These are phyloP conservation scores for Escovopsis sp. DNA, from an alignment of 2,329 filamentous ascomycete species.

Conservation along the genomic window DNA sequence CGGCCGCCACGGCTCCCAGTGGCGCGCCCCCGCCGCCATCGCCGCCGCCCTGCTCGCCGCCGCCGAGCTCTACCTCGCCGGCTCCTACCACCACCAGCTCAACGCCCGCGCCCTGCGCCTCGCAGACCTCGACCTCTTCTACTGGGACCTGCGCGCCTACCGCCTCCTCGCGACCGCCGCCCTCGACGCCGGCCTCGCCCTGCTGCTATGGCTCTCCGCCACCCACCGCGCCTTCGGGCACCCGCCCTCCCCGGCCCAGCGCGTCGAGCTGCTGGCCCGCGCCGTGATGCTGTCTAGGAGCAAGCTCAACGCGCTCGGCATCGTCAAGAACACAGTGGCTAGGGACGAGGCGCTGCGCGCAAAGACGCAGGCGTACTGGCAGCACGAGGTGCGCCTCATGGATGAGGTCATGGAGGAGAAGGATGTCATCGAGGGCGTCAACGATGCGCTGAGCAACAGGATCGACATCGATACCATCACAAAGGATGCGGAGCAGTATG, in stretches of 20 bases:
- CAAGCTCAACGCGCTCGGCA: slow-evolving; percentile 56
- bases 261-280: slow-evolving; percentile 45
- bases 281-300: slow-evolving; percentile 44
- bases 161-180: slow-evolving; percentile 50
- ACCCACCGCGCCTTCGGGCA: slow-evolving; percentile 66
- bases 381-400: slow-evolving; percentile 58
- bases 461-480: slow-evolving; percentile 48
- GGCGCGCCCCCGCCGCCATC: slow-evolving; percentile 57
- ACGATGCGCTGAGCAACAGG: slow-evolving; percentile 48
- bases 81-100: slow-evolving; percentile 47
- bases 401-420: slow-evolving; percentile 63
- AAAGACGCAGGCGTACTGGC: slow-evolving; percentile 62
- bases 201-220: slow-evolving; percentile 56
- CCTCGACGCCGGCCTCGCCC: slow-evolving; percentile 49
- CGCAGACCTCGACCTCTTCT: slow-evolving; percentile 52
- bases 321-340: slow-evolving; percentile 66
- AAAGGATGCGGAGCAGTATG: slow-evolving; percentile 49
- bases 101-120: slow-evolving; percentile 50
- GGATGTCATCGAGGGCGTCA: slow-evolving; percentile 57
- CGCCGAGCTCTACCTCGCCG: slow-evolving; percentile 51
- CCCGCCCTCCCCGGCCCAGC: slow-evolving; percentile 46
- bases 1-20: slow-evolving; percentile 47
- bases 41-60: slow-evolving; percentile 41
- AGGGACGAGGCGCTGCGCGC: slow-evolving; percentile 57
- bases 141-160: slow-evolving; percentile 51